Conservation (phyloP, 495 filamentous ascomycete species). For the Podospora comata region DNA sequence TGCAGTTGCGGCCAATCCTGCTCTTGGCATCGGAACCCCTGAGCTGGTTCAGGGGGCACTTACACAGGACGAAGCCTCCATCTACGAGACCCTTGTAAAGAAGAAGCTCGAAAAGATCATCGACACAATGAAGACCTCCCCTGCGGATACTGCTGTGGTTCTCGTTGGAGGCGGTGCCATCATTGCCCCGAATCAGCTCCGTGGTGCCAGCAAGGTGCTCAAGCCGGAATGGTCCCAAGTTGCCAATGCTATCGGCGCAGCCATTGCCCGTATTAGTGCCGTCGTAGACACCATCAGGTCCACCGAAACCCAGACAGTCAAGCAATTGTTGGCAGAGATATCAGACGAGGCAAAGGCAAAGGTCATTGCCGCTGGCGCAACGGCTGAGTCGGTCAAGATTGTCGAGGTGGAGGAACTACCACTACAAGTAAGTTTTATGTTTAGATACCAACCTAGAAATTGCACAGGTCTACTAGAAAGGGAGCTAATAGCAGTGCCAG, state of each 20-base stretch:
- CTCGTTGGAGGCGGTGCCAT: conserved; percentile 46
- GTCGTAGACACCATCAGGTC: conserved; percentile 41
- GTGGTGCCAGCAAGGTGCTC: conserved; percentile 36
- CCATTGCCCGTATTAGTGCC: conserved; percentile 51
- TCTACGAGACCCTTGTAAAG: conserved; percentile 30
- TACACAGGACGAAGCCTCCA: conserved; percentile 14
- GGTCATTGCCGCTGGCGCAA: conserved; percentile 45
- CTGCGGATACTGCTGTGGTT: conserved; percentile 43
- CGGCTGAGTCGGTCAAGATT: conserved; percentile 24
- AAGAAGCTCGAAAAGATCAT: conserved; percentile 45
- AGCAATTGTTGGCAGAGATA: conserved; percentile 33
- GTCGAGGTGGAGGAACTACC: conserved; percentile 28
- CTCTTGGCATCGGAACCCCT: conserved; percentile 31
- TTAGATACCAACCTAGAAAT: background rate
- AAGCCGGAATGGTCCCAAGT: conserved; percentile 40
- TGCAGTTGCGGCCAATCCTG: conserved; percentile 36
- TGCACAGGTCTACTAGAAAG: background rate
- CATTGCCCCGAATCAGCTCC: conserved; percentile 33
- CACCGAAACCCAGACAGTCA: conserved; percentile 27
- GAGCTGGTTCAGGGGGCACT: conserved; percentile 19
- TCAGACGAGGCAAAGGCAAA: conserved; percentile 30
- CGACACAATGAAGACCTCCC: conserved; percentile 50
- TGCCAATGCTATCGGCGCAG: conserved; percentile 58
- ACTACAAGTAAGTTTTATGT: conserved; percentile 20
- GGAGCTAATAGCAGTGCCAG: conserved; percentile 18